phyloP scores from a whole-genome alignment of 1,139 yeast genomes.

The Yamadazyma jaroonii region DNA sequence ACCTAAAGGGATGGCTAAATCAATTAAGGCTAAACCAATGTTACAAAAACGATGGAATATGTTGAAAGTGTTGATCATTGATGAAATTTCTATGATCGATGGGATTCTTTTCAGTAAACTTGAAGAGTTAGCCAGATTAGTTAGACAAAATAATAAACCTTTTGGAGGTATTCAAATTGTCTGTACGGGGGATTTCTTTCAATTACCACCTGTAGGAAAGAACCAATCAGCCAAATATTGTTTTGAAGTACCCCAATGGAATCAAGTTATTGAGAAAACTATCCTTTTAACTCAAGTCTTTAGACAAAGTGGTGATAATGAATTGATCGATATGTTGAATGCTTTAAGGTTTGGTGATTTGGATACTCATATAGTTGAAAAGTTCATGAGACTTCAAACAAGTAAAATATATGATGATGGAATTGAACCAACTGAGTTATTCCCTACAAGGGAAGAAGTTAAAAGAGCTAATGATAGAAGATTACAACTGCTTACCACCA shows the following conservation, averaged over 20 bases:
- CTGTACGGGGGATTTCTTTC: constrained; percentile 88
- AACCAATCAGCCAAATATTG: constrained; percentile 7
- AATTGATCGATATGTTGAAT: constrained; percentile 70
- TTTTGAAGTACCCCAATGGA: constrained; percentile 61
- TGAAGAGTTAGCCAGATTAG: constrained; percentile 58
- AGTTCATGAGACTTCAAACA: constrained; percentile 51
- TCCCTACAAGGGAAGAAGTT: constrained; percentile 74
- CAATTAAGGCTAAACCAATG: constrained; percentile 44
- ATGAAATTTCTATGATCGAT: constrained; percentile 89
- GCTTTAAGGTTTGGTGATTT: constrained; percentile 67
- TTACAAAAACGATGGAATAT: constrained; percentile 55
- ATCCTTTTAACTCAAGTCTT: constrained; percentile 62
- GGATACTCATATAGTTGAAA: constrained; percentile 37
- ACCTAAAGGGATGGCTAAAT: constrained; percentile 39
- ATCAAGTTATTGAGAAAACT: constrained; percentile 48
- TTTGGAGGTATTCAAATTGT: constrained; percentile 90
- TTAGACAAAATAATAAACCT: constrained; percentile 53
- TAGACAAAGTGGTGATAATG: constrained; percentile 68
- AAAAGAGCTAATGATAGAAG: constrained; percentile 61
- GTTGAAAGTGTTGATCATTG: constrained; percentile 67
- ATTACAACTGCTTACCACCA: constrained; percentile 31
- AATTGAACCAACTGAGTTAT: constrained; percentile 76
- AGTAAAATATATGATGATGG: constrained; percentile 65
- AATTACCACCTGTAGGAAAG: constrained; percentile 73
- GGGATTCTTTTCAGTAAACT: constrained; percentile 73